Evolutionary conservation across 2,329 filamentous ascomycete species (phyloP), one percentile per base, ranked within the genome.

Genomic region (Sarocladiaceae sp.): DNA sequence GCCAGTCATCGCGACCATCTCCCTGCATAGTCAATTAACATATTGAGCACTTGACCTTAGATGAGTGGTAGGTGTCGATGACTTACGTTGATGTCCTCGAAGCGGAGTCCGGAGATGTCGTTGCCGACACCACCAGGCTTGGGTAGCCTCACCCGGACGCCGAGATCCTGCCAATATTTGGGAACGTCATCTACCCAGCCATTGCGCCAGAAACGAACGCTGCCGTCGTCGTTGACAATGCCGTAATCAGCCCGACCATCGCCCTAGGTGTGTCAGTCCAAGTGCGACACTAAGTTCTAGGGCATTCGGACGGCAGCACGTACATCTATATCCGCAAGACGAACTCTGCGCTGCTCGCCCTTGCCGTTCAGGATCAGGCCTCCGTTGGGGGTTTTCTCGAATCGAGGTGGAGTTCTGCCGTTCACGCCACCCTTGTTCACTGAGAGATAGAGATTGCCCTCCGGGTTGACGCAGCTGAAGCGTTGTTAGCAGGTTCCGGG

Each of bases 161-260:
- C 64, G 29, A 70, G 55, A 1, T 54, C 46, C 54, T 70, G 64
- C 66, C 67, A 70, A 54, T 64, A 65, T 1, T 52, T 52, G 0
- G 65, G 62, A 1, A 42, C 52, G 12, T 49, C 36, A 4, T 39
- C 50, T 3, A 42, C 52, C 8, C 53, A 36, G 25, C 42, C 51
- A 40, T 57, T 58, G 20, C 42, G 22, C 50, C 51, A 56, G 20
- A 54, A 36, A 15, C 11, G n/a, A 26, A 57, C 52, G 8, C 37
- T 15, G 22, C 52, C 54, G 5, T 25, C 46, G 5, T 50, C 53
- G 4, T n/a, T n/a, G 3, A 50, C 44, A 35, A 55, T 49, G 13
- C 55, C 50, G 20, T 57, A 57, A 39, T 57, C 58, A 4, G n/a
- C n/a, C n/a, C n/a, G n/a, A n/a, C n/a, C n/a, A n/a, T n/a, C n/a